Evolutionary conservation across 2,329 filamentous ascomycete genomes (phyloP).

Genomic region (Trichoderma semiorbis): DNA sequence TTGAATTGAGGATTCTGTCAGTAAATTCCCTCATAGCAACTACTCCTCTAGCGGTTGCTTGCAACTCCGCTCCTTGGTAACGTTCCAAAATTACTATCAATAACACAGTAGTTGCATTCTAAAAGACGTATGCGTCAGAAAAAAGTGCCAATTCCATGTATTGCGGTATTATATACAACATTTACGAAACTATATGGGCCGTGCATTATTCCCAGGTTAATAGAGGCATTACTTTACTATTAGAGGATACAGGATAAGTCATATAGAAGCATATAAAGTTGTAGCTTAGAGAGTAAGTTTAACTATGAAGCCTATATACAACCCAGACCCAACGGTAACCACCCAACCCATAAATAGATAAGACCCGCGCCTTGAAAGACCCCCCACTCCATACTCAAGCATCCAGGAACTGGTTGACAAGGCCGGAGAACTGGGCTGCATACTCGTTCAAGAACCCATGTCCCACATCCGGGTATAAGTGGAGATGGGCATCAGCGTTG

Average conservation of each 20-base stretch:
- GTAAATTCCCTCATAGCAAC: not conserved
- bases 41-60: not conserved
- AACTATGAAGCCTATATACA: not conserved
- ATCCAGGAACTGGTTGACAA: not conserved
- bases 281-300: not conserved
- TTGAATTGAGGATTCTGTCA: not conserved
- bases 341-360: not conserved
- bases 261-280: not conserved
- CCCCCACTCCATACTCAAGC: not conserved
- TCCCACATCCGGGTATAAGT: conserved; percentile 5
- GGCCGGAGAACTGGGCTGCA: not conserved
- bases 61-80: not conserved
- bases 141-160: not conserved
- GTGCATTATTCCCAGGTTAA: not conserved
- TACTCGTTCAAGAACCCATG: conserved; percentile 10
- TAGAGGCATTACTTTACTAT: not conserved
- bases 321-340: not conserved
- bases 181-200: not conserved
- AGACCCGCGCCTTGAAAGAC: not conserved
- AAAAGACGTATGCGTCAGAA: rapidly evolving
- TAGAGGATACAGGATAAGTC: rapidly evolving
- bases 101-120: not conserved
- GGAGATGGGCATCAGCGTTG: conserved; percentile 6
- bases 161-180: not conserved
- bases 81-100: not conserved